Evolutionary conservation across 495 filamentous ascomycete genomes (phyloP).

Genomic region (Hypoxylon fragiforme): DNA sequence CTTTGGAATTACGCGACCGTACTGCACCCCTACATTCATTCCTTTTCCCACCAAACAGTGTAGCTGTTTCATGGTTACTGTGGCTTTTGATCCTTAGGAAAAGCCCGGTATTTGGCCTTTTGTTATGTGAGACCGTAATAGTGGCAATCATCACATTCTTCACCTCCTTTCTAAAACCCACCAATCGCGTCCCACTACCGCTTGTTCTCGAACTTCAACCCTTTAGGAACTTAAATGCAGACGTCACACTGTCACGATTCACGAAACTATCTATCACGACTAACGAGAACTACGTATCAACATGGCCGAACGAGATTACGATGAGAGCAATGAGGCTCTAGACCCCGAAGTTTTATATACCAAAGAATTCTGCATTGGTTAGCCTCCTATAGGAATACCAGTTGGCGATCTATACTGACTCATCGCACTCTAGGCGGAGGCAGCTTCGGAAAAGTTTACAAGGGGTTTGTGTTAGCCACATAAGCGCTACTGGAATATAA

Average conservation of each 20-base stretch:
- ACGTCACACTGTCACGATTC: constrained; percentile 14
- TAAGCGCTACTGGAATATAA: not conserved
- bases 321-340: constrained; percentile 51
- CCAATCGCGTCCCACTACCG: constrained; percentile 20
- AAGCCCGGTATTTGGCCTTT: constrained; percentile 1
- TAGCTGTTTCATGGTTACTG: constrained; percentile 1
- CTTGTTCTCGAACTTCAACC: constrained; percentile 1
- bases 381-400: constrained; percentile 33
- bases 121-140: not conserved
- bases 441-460: constrained; percentile 95
- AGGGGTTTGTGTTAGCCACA: constrained; percentile 64
- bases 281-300: constrained; percentile 25
- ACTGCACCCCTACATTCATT: constrained; percentile 21
- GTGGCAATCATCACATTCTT: constrained; percentile 6
- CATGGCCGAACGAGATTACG: constrained; percentile 51
- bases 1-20: constrained; percentile 1
- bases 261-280: constrained; percentile 25
- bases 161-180: constrained; percentile 25
- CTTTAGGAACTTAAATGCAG: constrained; percentile 1
- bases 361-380: constrained; percentile 93
- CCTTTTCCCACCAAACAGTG: not conserved
- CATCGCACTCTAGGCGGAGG: constrained; percentile 62
- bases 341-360: constrained; percentile 90
- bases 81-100: not conserved
- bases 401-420: constrained; percentile 15